A percentile compares a stretch with the other conserved stretches of the same genome.
Evolutionary conservation across 495 filamentous ascomycete genomes (phyloP).

Genomic region (Glarea lozoyensis): DNA sequence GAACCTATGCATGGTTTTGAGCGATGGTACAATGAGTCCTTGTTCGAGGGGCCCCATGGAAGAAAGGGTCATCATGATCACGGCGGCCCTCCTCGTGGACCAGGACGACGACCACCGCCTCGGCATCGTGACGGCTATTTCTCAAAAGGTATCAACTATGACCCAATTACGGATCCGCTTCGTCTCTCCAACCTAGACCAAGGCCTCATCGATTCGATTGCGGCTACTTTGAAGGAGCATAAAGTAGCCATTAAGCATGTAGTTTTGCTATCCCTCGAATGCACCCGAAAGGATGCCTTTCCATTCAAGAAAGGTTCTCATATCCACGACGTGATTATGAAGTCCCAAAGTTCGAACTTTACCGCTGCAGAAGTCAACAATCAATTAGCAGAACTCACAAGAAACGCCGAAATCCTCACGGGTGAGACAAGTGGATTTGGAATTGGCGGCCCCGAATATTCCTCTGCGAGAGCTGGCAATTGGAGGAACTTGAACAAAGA

Average conservation of each 20-base stretch:
- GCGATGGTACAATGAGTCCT: neutral
- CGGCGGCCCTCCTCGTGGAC: neutral
- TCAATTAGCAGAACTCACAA: conserved; percentile 27
- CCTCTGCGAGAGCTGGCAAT: neutral
- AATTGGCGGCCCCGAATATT: neutral
- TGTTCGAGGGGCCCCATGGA: neutral
- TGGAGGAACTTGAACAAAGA: conserved; percentile 16
- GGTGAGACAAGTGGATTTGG: conserved; percentile 30
- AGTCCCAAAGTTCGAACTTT: conserved; percentile 21
- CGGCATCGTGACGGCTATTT: neutral
- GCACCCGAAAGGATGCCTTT: conserved; percentile 39
- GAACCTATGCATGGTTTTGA: conserved; percentile 1
- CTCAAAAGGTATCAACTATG: conserved; percentile 21
- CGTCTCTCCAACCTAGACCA: conserved; percentile 35
- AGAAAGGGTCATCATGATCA: neutral
- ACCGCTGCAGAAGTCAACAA: conserved; percentile 21
- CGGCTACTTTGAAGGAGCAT: conserved; percentile 24
- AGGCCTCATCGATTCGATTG: conserved; percentile 24
- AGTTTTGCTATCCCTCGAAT: conserved; percentile 35
- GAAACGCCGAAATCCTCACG: conserved; percentile 32
- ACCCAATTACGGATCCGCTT: conserved; percentile 31
- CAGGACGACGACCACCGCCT: too few species aligned
- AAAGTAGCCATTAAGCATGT: conserved; percentile 36
- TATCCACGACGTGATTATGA: conserved; percentile 30
- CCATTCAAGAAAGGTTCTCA: conserved; percentile 31